Conservation (phyloP, 306 rosid genomes). For the Argentina anserina region DNA sequence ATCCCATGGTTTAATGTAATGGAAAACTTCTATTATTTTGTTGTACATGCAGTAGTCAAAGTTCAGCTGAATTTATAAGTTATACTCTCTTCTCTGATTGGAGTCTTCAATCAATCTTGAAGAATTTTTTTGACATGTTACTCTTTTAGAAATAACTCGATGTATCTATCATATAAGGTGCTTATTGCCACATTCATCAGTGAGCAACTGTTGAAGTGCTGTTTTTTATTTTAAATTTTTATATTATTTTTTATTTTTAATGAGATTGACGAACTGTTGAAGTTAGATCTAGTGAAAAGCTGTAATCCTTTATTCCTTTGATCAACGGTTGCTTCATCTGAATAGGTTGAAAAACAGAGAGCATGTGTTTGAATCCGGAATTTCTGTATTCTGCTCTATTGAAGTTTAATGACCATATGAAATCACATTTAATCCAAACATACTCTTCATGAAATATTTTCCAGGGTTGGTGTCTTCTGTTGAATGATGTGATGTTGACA, state of each 20-base stretch:
- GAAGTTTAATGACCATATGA: neutral
- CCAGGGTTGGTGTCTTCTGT: neutral
- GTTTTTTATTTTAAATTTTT: too few species aligned
- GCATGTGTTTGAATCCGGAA: neutral
- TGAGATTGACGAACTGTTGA: neutral
- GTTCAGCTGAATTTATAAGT: neutral
- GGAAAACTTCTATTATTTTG: neutral
- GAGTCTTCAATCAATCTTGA: neutral
- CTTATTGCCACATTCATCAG: neutral
- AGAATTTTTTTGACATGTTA: neutral
- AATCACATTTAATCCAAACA: too few species aligned
- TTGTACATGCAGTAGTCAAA: neutral
- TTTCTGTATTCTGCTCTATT: neutral
- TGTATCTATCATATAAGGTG: neutral
- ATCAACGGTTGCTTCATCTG: neutral
- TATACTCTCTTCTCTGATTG: neutral
- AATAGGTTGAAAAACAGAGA: neutral
- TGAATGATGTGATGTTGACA: neutral
- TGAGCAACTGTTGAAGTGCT: too few species aligned
- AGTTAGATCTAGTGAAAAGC: neutral
- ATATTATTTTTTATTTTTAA: too few species aligned
- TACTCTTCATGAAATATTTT: too few species aligned
- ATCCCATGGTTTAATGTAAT: neutral
- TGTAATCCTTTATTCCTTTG: neutral
- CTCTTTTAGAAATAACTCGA: neutral